phyloP scores from a whole-genome alignment of 1,284 basidiomycete species.

The Thelephora terrestris region DNA sequence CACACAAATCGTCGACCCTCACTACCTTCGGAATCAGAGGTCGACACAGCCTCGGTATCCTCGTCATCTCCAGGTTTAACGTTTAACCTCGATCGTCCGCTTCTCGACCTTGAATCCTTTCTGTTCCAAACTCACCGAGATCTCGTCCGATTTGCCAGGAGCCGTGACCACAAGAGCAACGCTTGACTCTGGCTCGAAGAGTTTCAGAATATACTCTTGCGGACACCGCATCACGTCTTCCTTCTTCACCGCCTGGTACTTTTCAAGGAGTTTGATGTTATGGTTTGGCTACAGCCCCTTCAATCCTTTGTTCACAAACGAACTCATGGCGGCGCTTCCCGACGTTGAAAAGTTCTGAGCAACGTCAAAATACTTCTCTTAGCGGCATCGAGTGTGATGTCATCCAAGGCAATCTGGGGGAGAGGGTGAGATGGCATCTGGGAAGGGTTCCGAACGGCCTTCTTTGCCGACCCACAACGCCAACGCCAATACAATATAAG shows the following conservation, averaged over 20 bases:
- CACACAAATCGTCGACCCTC: background rate
- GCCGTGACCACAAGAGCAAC: conserved; percentile 79
- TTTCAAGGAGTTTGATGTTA: conserved; percentile 66
- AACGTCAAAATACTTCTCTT: conserved; percentile 87
- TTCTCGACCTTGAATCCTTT: conserved; percentile 76
- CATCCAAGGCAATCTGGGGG: conserved; percentile 73
- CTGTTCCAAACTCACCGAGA: conserved; percentile 51
- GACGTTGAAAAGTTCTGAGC: conserved; percentile 79
- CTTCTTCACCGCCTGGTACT: conserved; percentile 71
- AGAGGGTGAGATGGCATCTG: conserved; percentile 1
- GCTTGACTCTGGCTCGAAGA: conserved; percentile 76
- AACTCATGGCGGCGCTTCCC: conserved; percentile 67
- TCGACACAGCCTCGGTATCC: conserved; percentile 10
- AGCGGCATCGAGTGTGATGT: conserved; percentile 82
- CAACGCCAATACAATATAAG: conserved; percentile 8
- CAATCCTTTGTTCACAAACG: conserved; percentile 82
- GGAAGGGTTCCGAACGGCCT: conserved; percentile 14
- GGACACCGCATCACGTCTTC: conserved; percentile 67
- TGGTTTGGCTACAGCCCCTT: conserved; percentile 70
- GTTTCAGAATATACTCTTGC: conserved; percentile 71
- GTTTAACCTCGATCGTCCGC: conserved; percentile 59
- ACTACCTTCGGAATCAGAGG: background rate
- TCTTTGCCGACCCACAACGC: conserved; percentile 23
- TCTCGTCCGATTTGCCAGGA: conserved; percentile 70
- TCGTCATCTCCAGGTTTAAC: conserved; percentile 27